These are phyloP conservation scores for Globisporangium viniferum DNA, from an alignment of 352 stramenopile species.

Conservation along the genomic window DNA sequence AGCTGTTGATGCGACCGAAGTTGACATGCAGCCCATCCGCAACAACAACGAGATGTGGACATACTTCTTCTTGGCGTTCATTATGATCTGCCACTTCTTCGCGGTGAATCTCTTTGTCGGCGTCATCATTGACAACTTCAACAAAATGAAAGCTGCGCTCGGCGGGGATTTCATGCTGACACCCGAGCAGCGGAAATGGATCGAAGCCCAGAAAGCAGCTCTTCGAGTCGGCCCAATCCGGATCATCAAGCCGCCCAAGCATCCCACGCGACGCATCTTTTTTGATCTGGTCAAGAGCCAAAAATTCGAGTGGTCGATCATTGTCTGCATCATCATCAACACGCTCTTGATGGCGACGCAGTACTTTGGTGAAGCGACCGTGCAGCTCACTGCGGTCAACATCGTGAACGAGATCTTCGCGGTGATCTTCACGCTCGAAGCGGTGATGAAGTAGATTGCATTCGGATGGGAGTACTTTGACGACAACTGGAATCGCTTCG, in stretches of 20 bases:
- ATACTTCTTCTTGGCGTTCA: conserved; percentile 89
- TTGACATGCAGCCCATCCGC: conserved; percentile 90
- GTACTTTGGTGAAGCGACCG: conserved; percentile 77
- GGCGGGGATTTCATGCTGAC: conserved; percentile 83
- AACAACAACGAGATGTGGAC: conserved; percentile 80
- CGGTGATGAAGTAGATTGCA: conserved; percentile 81
- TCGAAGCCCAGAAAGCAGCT: conserved; percentile 73
- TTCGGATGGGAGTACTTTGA: conserved; percentile 82
- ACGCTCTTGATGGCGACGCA: conserved; percentile 86
- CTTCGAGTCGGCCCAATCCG: conserved; percentile 62
- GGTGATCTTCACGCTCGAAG: conserved; percentile 86
- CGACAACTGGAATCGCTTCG: conserved; percentile 87
- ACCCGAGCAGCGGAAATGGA: conserved; percentile 89
- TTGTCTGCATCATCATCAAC: conserved; percentile 89
- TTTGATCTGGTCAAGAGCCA: conserved; percentile 66
- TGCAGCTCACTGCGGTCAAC: conserved; percentile 53
- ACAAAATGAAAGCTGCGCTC: conserved; percentile 81
- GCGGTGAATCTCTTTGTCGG: conserved; percentile 94
- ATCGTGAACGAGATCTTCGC: conserved; percentile 87
- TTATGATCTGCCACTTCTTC: conserved; percentile 92
- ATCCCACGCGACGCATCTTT: conserved; percentile 43
- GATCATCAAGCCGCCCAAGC: conserved; percentile 46
- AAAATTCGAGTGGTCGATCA: conserved; percentile 88
- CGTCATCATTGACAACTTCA: conserved; percentile 95
- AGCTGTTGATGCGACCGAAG: conserved; percentile 80